phyloP scores from a whole-genome alignment of 176 grass and related monocot genomes.

The Triticum turgidum region DNA sequence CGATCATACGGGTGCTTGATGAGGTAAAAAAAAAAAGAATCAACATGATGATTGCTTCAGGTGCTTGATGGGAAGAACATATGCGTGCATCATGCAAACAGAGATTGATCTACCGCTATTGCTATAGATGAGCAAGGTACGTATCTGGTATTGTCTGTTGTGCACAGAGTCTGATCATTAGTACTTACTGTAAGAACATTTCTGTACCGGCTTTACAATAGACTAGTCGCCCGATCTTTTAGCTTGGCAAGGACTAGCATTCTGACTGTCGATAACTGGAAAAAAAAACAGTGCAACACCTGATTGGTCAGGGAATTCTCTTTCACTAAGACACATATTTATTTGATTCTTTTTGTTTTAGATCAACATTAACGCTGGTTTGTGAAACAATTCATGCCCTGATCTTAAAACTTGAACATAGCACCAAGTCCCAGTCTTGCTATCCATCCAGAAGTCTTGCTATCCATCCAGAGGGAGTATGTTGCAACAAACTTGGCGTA shows the following conservation, averaged over 20 bases:
- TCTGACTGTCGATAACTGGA: neutral
- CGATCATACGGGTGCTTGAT: no score
- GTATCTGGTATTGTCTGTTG: no score
- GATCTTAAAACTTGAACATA: neutral
- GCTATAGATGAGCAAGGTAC: neutral
- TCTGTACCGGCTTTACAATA: no score
- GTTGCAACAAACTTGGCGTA: neutral
- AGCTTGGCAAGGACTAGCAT: no score
- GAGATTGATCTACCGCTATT: constrained; percentile 7
- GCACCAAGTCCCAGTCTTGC: neutral
- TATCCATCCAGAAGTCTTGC: no score
- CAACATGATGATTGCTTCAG: constrained; percentile 16
- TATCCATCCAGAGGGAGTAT: neutral
- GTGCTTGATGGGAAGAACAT: constrained; percentile 38
- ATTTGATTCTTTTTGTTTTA: neutral
- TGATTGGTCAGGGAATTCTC: neutral
- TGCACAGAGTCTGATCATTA: neutral
- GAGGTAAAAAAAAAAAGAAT: constrained; percentile 25
- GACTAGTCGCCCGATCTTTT: no score
- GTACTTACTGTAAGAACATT: no score
- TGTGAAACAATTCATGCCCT: neutral
- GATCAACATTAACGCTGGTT: neutral
- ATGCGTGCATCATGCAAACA: neutral
- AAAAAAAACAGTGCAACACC: neutral
- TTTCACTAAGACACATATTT: neutral